Conservation (phyloP, 2,329 filamentous ascomycete species). For the Colletotrichum neosansevieriae region DNA sequence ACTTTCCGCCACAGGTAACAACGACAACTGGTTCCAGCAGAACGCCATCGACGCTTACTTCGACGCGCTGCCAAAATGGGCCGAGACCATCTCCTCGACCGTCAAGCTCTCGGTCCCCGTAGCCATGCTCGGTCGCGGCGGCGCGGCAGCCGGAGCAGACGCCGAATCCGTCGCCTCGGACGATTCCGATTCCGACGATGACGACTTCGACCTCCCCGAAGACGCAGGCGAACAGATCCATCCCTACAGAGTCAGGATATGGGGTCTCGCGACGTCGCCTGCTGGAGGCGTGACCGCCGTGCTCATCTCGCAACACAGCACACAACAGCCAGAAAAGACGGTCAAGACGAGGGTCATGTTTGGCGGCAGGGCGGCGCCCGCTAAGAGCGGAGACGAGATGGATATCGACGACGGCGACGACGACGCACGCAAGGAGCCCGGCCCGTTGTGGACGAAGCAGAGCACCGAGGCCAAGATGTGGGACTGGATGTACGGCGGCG, state of each 20-base stretch:
- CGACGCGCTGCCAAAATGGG: conserved; percentile 55
- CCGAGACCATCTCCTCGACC: conserved; percentile 58
- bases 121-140: conserved; percentile 55
- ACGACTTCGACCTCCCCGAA: conserved; percentile 49
- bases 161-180: conserved; percentile 38
- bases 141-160: conserved; percentile 47
- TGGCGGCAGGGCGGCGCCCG: conserved; percentile 41
- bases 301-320: conserved; percentile 62
- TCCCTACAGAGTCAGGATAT: conserved; percentile 63
- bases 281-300: conserved; percentile 64
- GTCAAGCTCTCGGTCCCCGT: conserved; percentile 59
- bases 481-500: conserved; percentile 71
- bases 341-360: conserved; percentile 54
- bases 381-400: neutral
- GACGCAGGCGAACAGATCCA: conserved; percentile 57
- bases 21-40: conserved; percentile 66
- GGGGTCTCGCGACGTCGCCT: conserved; percentile 65
- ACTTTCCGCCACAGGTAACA: conserved; percentile 63
- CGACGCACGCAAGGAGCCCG: neutral
- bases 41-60: conserved; percentile 52
- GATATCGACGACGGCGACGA: conserved; percentile 10
- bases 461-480: conserved; percentile 68
- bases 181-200: conserved; percentile 44
- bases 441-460: conserved; percentile 43
- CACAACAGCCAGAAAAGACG: conserved; percentile 60